phyloP scores from a whole-genome alignment of 345 rosid species.

The Ceriops decandra region DNA sequence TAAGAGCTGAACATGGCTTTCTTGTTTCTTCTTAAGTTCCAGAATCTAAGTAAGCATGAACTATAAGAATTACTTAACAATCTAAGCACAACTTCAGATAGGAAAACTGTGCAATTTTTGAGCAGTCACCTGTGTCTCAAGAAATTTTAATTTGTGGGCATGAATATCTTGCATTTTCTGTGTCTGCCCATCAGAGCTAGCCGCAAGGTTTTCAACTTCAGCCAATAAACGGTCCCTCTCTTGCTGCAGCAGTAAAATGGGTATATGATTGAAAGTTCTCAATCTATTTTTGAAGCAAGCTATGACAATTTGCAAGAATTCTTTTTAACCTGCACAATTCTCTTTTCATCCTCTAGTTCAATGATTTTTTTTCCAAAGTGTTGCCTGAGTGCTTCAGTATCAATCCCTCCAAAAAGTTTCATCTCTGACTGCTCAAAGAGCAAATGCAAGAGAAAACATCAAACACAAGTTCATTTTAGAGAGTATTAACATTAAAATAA shows the following conservation, averaged over 20 bases:
- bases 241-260: constrained; percentile 50
- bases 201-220: constrained; percentile 82
- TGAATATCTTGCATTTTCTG: constrained; percentile 80
- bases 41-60: constrained; percentile 47
- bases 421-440: constrained; percentile 70
- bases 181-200: constrained; percentile 75
- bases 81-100: not conserved
- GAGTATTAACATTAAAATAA: not conserved
- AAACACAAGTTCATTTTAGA: not conserved
- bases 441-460: not conserved
- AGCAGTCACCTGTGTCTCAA: constrained; percentile 70
- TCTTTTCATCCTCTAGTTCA: constrained; percentile 89
- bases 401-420: constrained; percentile 80
- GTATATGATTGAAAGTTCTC: constrained; percentile 1
- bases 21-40: constrained; percentile 96
- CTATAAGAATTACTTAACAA: constrained; percentile 12
- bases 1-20: constrained; percentile 88
- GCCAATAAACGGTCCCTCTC: constrained; percentile 82
- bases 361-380: constrained; percentile 92
- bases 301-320: constrained; percentile 12
- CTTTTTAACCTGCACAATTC: constrained; percentile 66
- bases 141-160: constrained; percentile 76
- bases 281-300: not conserved
- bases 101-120: constrained; percentile 1
- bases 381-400: constrained; percentile 71